These are phyloP conservation scores for Clavispora carvajalis DNA, from an alignment of 805 yeast species.

Conservation along the genomic window DNA sequence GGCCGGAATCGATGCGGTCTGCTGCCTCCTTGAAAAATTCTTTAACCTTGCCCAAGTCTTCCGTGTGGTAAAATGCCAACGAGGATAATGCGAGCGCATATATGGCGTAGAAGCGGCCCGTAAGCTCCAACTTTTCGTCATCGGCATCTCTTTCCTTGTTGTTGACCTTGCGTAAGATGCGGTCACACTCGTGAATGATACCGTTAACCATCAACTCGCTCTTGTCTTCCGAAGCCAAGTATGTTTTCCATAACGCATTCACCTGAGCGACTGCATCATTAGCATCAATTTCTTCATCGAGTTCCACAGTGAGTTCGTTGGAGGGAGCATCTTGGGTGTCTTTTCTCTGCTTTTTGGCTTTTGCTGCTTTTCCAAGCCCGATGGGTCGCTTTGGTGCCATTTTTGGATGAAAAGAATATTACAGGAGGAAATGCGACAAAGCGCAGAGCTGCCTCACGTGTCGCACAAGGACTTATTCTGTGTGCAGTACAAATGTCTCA, in stretches of 20 bases:
- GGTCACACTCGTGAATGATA: conserved; percentile 86
- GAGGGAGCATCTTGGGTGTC: conserved; percentile 3
- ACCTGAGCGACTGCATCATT: conserved; percentile 79
- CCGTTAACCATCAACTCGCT: conserved; percentile 71
- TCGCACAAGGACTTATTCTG: too few relatives aligned
- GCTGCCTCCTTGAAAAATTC: conserved; percentile 67
- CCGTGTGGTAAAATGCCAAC: conserved; percentile 51
- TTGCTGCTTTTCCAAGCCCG: conserved; percentile 33
- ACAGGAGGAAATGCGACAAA: background rate
- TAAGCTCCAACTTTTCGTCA: conserved; percentile 16
- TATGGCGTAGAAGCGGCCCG: conserved; percentile 59
- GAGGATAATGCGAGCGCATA: conserved; percentile 71
- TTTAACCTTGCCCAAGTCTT: conserved; percentile 36
- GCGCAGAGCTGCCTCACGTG: too few relatives aligned
- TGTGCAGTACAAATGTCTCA: background rate
- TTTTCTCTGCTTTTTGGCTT: conserved; percentile 26
- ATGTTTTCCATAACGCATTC: conserved; percentile 66
- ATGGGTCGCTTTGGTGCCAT: conserved; percentile 28
- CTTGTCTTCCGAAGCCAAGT: conserved; percentile 49
- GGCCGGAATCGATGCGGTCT: conserved; percentile 62
- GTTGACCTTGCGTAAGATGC: conserved; percentile 50
- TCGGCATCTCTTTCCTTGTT: conserved; percentile 7
- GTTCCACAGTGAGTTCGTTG: conserved; percentile 48
- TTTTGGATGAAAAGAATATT: conserved; percentile 2
- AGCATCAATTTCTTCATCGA: conserved; percentile 64